Evolutionary conservation across 2,329 filamentous ascomycete genomes (phyloP).

Genomic region (Pseudogymnoascus sp.): DNA sequence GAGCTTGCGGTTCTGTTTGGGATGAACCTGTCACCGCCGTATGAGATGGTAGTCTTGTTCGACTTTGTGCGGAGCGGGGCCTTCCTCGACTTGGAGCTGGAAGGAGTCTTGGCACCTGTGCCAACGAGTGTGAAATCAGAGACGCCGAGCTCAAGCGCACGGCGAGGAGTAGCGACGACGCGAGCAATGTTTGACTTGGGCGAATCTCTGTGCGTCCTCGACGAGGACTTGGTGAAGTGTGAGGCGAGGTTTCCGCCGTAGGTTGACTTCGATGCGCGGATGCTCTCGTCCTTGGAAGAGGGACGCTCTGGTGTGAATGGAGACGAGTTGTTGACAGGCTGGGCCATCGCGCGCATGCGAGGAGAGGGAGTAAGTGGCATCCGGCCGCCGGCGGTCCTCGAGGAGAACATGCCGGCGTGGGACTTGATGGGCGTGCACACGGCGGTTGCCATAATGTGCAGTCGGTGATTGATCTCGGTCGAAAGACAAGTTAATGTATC

Average conservation of each 20-base stretch:
- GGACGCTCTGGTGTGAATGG: constrained; percentile 67
- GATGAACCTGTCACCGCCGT: constrained; percentile 87
- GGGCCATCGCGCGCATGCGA: constrained; percentile 48
- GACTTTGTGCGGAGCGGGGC: constrained; percentile 44
- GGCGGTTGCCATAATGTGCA: constrained; percentile 67
- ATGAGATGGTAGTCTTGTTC: constrained; percentile 70
- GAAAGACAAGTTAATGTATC: constrained; percentile 43
- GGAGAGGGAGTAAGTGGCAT: constrained; percentile 93
- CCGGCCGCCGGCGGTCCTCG: constrained; percentile 86
- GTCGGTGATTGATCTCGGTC: constrained; percentile 34
- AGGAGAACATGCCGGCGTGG: constrained; percentile 85
- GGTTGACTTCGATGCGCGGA: constrained; percentile 57
- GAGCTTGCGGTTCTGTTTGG: constrained; percentile 88
- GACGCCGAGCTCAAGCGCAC: constrained; percentile 76
- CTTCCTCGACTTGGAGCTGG: constrained; percentile 48
- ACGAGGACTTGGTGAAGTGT: constrained; percentile 63
- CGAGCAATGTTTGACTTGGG: constrained; percentile 95
- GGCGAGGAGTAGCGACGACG: constrained; percentile 62
- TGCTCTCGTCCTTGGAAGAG: constrained; percentile 44
- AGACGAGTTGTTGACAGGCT: constrained; percentile 52
- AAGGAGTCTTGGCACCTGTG: constrained; percentile 62
- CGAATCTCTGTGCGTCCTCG: constrained; percentile 70
- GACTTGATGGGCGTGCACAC: constrained; percentile 92
- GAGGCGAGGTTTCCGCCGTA: constrained; percentile 73
- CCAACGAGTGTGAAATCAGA: constrained; percentile 89